These are phyloP conservation scores for Crucibulum parvulum DNA, from an alignment of 1,284 basidiomycete genomes.

Conservation along the genomic window DNA sequence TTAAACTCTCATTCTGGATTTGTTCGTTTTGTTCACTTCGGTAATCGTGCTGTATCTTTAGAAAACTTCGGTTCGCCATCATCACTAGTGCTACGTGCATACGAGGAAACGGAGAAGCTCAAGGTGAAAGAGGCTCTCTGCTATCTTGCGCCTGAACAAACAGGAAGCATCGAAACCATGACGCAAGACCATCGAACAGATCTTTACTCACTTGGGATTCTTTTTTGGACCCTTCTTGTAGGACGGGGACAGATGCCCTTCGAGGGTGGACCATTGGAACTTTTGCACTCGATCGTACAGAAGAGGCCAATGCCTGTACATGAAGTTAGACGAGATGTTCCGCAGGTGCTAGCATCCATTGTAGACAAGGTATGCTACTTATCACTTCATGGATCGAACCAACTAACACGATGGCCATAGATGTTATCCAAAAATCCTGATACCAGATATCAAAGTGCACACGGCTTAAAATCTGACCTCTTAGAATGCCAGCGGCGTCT, in stretches of 20 bases:
- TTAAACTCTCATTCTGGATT: constrained; percentile 70
- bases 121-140: constrained; percentile 77
- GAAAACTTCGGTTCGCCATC: constrained; percentile 76
- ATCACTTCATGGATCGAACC: constrained; percentile 1
- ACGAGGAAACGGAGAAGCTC: constrained; percentile 66
- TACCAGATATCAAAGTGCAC: constrained; percentile 70
- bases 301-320: constrained; percentile 76
- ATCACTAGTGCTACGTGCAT: constrained; percentile 64
- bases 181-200: constrained; percentile 75
- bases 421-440: constrained; percentile 71
- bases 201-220: constrained; percentile 71
- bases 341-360: constrained; percentile 71
- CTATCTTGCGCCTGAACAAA: constrained; percentile 78
- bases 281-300: constrained; percentile 73
- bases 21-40: constrained; percentile 74
- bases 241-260: constrained; percentile 74
- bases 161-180: constrained; percentile 71
- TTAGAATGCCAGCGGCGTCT: constrained; percentile 70
- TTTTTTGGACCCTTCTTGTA: constrained; percentile 75
- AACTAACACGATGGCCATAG: constrained; percentile 34
- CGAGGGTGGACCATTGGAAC: constrained; percentile 71
- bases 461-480: constrained; percentile 69
- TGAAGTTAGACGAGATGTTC: constrained; percentile 74
- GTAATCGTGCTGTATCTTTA: constrained; percentile 76
- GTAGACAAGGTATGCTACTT: constrained; percentile 63